Evolutionary conservation across 768 basidiomycete genomes (phyloP).

Genomic region (Mrakia blollopis): DNA sequence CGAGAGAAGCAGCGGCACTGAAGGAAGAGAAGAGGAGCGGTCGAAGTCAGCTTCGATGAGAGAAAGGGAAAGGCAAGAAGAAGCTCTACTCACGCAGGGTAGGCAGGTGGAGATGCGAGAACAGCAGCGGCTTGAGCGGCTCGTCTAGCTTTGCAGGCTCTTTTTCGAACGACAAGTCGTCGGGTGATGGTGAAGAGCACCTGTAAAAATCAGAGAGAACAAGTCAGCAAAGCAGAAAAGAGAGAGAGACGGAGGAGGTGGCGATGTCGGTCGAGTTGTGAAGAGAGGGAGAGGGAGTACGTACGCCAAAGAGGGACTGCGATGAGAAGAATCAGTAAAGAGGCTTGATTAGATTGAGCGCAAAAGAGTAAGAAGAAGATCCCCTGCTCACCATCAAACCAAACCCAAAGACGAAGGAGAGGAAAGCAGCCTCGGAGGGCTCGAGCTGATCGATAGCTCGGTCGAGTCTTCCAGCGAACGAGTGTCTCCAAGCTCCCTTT

Average conservation of each 20-base stretch:
- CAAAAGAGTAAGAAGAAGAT: not conserved
- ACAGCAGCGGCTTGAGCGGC: not conserved
- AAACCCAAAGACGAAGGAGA: constrained; percentile 12
- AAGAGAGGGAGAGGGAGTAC: not conserved
- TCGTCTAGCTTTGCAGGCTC: constrained; percentile 2
- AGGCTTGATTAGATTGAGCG: not conserved
- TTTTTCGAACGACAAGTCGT: not conserved
- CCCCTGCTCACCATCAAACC: constrained; percentile 9
- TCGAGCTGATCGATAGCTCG: constrained; percentile 6
- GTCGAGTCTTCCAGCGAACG: not conserved
- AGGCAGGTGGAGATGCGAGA: not conserved
- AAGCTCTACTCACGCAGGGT: not conserved
- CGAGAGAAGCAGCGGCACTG: not conserved
- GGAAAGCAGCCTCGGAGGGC: constrained; percentile 1
- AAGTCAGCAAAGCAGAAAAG: not conserved
- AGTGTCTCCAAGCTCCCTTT: not conserved
- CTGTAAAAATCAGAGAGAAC: not conserved
- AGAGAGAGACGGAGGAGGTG: not conserved
- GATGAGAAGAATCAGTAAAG: not conserved
- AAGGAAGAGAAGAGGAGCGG: not conserved
- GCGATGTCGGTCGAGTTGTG: not conserved
- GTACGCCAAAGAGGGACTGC: constrained; percentile 5
- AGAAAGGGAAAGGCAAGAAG: not conserved
- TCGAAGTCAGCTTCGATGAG: not conserved
- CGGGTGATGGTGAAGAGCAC: constrained; percentile 11